Conservation (phyloP, 2,329 filamentous ascomycete genomes). For the Neurospora sp. region DNA sequence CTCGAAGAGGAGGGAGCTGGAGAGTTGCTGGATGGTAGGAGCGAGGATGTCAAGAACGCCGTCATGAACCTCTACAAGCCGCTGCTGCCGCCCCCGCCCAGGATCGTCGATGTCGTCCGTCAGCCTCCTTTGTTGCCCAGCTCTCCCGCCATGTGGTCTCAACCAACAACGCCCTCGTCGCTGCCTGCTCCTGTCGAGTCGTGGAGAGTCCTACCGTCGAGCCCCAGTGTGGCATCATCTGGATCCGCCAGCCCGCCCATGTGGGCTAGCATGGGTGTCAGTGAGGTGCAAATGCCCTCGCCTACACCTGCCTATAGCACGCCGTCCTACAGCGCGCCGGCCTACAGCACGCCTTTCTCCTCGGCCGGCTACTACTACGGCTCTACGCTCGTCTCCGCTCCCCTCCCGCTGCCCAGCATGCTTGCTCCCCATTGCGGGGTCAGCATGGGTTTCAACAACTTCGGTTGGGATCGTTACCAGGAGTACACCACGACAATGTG, state of each 20-base stretch:
- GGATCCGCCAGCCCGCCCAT: slow-evolving; percentile 58
- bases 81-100: slow-evolving; percentile 74
- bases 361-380: slow-evolving; percentile 70
- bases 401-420: slow-evolving; percentile 79
- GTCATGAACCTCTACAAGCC: slow-evolving; percentile 81
- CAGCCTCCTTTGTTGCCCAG: slow-evolving; percentile 79
- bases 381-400: slow-evolving; percentile 62
- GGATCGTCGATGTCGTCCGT: slow-evolving; percentile 80
- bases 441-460: slow-evolving; percentile 63
- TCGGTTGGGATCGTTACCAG: slow-evolving; percentile 79
- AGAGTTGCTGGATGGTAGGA: slow-evolving; percentile 82
- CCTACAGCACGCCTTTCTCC: slow-evolving; percentile 66
- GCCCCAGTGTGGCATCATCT: slow-evolving; percentile 65
- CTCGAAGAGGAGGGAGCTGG: slow-evolving; percentile 94
- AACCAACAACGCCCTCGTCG: slow-evolving; percentile 52
- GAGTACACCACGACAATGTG: slow-evolving; percentile 85
- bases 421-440: slow-evolving; percentile 77
- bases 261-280: slow-evolving; percentile 71
- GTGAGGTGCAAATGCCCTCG: slow-evolving; percentile 64
- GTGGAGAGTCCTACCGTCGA: slow-evolving; percentile 87
- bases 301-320: slow-evolving; percentile 52
- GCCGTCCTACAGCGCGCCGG: background rate
- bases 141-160: slow-evolving; percentile 77
- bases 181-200: slow-evolving; percentile 67
- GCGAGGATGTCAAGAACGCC: slow-evolving; percentile 83